These are phyloP conservation scores for Trichocomaceae sp. DNA, from an alignment of 2,329 filamentous ascomycete species.

Conservation along the genomic window DNA sequence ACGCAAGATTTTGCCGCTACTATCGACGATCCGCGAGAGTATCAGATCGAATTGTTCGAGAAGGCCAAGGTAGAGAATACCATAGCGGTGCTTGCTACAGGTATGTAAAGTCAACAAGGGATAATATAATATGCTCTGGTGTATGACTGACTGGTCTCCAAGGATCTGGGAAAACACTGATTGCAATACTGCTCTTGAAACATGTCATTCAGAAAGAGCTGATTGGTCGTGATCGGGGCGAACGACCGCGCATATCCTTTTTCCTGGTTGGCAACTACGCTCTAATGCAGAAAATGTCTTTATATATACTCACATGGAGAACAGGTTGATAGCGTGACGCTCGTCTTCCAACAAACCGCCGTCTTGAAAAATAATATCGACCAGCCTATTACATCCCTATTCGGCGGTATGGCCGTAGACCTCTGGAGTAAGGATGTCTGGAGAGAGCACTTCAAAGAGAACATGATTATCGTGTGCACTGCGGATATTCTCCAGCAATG, in stretches of 20 bases:
- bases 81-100: constrained; percentile 88
- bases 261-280: constrained; percentile 57
- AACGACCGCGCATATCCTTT: constrained; percentile 64
- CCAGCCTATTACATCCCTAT: constrained; percentile 65
- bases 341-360: constrained; percentile 83
- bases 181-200: constrained; percentile 76
- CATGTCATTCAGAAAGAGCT: constrained; percentile 73
- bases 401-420: constrained; percentile 60
- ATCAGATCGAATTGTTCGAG: constrained; percentile 88
- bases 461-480: constrained; percentile 87
- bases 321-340: constrained; percentile 74
- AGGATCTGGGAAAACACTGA: constrained; percentile 94
- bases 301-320: constrained; percentile 16
- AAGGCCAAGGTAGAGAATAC: constrained; percentile 76
- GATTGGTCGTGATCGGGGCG: constrained; percentile 56
- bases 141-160: background rate
- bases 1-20: constrained; percentile 51
- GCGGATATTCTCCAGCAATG: constrained; percentile 78
- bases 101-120: background rate
- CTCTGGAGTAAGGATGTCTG: constrained; percentile 57
- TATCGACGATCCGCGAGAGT: constrained; percentile 75
- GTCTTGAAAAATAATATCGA: constrained; percentile 77
- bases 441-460: constrained; percentile 52
- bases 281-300: background rate
- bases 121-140: background rate